Conservation (phyloP, 768 basidiomycete species). For the Asterophora lycoperdoides region DNA sequence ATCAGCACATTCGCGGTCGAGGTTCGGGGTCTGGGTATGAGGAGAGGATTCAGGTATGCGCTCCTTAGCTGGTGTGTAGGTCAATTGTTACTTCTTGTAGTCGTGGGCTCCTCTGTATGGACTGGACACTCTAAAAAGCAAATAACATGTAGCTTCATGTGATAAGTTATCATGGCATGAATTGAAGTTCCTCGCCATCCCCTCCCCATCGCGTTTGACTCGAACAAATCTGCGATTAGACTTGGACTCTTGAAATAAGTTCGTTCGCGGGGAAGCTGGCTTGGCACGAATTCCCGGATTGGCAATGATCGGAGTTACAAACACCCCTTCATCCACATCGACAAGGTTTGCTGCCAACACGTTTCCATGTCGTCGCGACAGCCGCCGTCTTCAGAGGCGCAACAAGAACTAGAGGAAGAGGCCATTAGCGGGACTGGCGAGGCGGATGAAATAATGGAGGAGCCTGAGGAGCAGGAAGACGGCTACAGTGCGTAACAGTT, state of each 20-base stretch:
- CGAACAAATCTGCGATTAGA: background rate
- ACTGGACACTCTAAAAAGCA: conserved; percentile 39
- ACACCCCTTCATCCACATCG: conserved; percentile 22
- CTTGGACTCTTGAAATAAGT: background rate
- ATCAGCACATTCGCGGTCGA: conserved; percentile 92
- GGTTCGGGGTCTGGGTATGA: conserved; percentile 48
- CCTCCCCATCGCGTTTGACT: background rate
- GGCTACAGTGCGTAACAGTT: conserved; percentile 69
- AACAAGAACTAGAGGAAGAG: conserved; percentile 63
- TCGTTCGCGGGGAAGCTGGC: background rate
- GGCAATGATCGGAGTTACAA: conserved; percentile 35
- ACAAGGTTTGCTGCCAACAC: conserved; percentile 16
- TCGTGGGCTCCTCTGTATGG: conserved; percentile 66
- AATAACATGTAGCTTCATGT: conserved; percentile 45
- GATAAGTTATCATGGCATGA: background rate
- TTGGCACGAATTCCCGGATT: conserved; percentile 9
- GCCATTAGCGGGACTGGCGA: conserved; percentile 51
- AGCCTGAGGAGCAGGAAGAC: conserved; percentile 68
- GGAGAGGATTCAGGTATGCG: conserved; percentile 67
- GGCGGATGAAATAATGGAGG: conserved; percentile 80
- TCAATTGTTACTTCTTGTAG: conserved; percentile 66
- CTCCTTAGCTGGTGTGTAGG: conserved; percentile 62
- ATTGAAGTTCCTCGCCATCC: no score
- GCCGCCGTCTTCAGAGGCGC: conserved; percentile 36
- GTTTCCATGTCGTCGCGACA: conserved; percentile 36